Evolutionary conservation across 179 eudicot species (phyloP).

Genomic region (Drosera spatulata): DNA sequence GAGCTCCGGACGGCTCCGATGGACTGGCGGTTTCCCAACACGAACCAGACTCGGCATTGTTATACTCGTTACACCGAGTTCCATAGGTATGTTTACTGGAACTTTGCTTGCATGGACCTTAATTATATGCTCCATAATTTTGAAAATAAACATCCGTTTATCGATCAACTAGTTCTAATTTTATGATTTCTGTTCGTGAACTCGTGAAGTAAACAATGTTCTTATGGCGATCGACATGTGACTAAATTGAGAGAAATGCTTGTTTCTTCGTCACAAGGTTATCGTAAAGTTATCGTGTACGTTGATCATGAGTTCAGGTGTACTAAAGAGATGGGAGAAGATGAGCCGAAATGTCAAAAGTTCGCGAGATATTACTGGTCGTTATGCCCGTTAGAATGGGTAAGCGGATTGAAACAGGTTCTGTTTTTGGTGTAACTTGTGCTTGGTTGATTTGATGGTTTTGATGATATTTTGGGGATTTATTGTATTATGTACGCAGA

Average conservation of each 20-base stretch:
- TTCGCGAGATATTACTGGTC: conserved; percentile 16
- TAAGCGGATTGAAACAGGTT: not conserved
- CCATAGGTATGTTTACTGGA: conserved; percentile 11
- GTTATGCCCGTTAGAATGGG: conserved; percentile 13
- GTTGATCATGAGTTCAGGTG: conserved; percentile 4
- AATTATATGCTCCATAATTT: too few relatives aligned
- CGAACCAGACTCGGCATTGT: conserved; percentile 26
- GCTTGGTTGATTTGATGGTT: too few relatives aligned
- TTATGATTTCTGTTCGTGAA: too few relatives aligned
- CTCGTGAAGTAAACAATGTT: too few relatives aligned
- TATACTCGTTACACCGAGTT: conserved; percentile 22
- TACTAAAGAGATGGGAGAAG: conserved; percentile 9
- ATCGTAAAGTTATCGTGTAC: too few relatives aligned
- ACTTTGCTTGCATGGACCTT: too few relatives aligned
- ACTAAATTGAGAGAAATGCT: too few relatives aligned
- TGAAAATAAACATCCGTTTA: too few relatives aligned
- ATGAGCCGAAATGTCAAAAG: conserved; percentile 9
- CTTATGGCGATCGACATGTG: too few relatives aligned
- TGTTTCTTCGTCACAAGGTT: too few relatives aligned
- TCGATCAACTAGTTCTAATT: too few relatives aligned
- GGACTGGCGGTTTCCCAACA: conserved; percentile 20
- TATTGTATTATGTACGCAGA: not conserved
- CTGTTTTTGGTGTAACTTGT: too few relatives aligned
- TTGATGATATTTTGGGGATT: not conserved
- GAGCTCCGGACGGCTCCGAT: conserved; percentile 20